These are phyloP conservation scores for Leccinellum luteum DNA, from an alignment of 768 basidiomycete species.

Conservation along the genomic window DNA sequence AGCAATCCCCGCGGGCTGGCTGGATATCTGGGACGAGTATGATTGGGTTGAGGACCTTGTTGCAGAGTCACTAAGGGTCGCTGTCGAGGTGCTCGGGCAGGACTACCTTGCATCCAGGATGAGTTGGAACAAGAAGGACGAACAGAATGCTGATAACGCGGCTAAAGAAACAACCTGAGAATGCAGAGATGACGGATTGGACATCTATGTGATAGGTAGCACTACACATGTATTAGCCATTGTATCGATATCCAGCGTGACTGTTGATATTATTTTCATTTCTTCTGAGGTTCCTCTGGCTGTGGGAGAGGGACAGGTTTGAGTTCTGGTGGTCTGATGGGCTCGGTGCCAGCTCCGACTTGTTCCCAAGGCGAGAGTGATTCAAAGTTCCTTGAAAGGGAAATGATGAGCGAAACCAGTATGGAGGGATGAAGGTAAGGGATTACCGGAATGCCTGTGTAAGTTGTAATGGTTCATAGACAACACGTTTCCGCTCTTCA, in stretches of 20 bases:
- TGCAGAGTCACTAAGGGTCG: constrained; percentile 80
- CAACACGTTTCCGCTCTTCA: constrained; percentile 95
- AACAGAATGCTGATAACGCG: constrained; percentile 5
- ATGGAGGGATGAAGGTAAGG: background rate
- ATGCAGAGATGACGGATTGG: background rate
- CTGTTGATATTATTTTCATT: constrained; percentile 41
- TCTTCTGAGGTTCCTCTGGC: constrained; percentile 74
- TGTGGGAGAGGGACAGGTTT: constrained; percentile 76
- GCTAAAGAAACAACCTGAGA: constrained; percentile 11
- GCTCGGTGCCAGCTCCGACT: constrained; percentile 64
- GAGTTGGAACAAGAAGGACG: constrained; percentile 62
- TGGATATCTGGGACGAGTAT: constrained; percentile 86
- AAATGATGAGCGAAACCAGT: background rate
- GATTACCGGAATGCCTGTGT: constrained; percentile 95
- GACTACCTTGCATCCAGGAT: constrained; percentile 85
- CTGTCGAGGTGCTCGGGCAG: constrained; percentile 89
- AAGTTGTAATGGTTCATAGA: constrained; percentile 95
- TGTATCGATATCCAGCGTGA: constrained; percentile 10
- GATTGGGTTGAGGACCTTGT: constrained; percentile 96
- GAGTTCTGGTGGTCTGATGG: constrained; percentile 63
- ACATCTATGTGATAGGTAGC: constrained; percentile 9
- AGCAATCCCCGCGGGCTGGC: constrained; percentile 79
- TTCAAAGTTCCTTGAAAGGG: constrained; percentile 77
- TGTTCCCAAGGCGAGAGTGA: constrained; percentile 95
- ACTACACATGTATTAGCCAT: constrained; percentile 12